These are phyloP conservation scores for Phytophthora agathidicida DNA, from an alignment of 352 stramenopile genomes.

Conservation along the genomic window DNA sequence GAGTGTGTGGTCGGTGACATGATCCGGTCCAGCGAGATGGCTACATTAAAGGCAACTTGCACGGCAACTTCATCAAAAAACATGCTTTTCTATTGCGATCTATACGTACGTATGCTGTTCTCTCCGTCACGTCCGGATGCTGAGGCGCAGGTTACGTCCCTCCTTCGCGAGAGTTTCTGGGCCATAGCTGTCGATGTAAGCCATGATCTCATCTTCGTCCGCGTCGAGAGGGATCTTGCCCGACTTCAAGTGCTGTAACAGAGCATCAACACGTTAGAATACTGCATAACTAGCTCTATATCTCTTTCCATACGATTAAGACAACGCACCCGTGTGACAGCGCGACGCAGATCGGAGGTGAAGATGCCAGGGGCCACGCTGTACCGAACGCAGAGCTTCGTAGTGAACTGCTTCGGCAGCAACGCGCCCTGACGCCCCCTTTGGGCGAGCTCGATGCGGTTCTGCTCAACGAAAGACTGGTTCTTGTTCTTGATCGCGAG, in stretches of 20 bases:
- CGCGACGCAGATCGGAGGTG: conserved; percentile 68
- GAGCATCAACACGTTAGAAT: conserved; percentile 21
- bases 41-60: conserved; percentile 8
- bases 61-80: no score
- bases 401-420: conserved; percentile 79
- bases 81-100: conserved; percentile 3
- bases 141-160: conserved; percentile 65
- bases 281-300: background rate
- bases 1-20: no score
- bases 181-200: conserved; percentile 60
- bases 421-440: conserved; percentile 52
- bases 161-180: conserved; percentile 61
- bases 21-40: no score
- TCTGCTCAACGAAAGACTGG: conserved; percentile 57
- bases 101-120: background rate
- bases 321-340: conserved; percentile 62
- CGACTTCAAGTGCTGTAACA: conserved; percentile 57
- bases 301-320: background rate
- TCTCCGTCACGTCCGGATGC: conserved; percentile 45
- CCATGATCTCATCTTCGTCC: conserved; percentile 64
- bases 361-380: conserved; percentile 75
- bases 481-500: conserved; percentile 47
- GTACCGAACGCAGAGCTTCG: conserved; percentile 79
- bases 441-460: conserved; percentile 44
- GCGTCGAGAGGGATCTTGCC: conserved; percentile 62